Evolutionary conservation across 768 basidiomycete species (phyloP).

Genomic region (Suillus sp.): DNA sequence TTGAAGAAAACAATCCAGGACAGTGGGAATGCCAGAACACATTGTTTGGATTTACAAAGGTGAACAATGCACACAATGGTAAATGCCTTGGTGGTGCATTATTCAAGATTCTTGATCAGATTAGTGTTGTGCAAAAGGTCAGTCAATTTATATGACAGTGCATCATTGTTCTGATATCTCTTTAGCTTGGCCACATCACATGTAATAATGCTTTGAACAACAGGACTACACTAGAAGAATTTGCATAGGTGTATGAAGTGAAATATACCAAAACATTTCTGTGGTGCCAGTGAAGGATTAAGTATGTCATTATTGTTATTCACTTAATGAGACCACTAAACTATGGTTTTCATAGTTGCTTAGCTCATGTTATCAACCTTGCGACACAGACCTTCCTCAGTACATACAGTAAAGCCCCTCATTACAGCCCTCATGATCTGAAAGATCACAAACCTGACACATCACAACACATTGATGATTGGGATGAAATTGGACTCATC

Average conservation of each 20-base stretch:
- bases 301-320: not conserved
- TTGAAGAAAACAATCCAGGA: not conserved
- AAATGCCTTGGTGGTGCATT: not conserved
- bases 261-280: not conserved
- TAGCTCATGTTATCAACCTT: not conserved
- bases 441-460: not conserved
- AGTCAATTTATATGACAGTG: not conserved
- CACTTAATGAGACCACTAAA: not conserved
- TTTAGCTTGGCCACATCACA: constrained; percentile 3
- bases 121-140: not conserved
- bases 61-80: not conserved
- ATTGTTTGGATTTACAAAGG: not conserved
- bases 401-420: not conserved
- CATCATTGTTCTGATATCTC: not conserved
- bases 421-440: not conserved
- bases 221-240: not conserved
- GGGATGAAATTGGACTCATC: not conserved
- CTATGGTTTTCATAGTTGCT: not conserved
- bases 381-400: not conserved
- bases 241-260: not conserved
- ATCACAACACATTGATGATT: not conserved
- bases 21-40: not conserved
- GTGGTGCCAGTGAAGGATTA: not conserved
- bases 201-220: not conserved
- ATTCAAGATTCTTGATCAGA: not conserved